These are phyloP conservation scores for Phalaenopsis aphrodite DNA, from an alignment of 106 monocot species.

Conservation along the genomic window DNA sequence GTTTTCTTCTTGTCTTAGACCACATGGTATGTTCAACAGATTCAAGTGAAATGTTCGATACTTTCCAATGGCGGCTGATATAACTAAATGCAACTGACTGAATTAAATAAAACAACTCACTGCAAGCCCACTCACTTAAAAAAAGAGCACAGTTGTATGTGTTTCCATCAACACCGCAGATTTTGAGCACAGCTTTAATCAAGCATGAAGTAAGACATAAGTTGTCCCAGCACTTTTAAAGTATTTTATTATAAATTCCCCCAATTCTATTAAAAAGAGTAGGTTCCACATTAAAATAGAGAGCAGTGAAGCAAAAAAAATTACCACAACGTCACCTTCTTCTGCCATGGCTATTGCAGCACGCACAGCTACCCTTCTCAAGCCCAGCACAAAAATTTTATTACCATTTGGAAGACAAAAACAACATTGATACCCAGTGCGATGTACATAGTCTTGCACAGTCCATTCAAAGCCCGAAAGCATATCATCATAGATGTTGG, in stretches of 20 bases:
- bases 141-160: neutral
- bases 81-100: no score
- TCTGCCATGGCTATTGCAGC: conserved; percentile 21
- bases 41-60: neutral
- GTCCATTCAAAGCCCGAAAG: conserved; percentile 13
- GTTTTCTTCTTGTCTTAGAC: no score
- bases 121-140: neutral
- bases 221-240: neutral
- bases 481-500: conserved; percentile 19
- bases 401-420: conserved; percentile 15
- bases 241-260: neutral
- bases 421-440: conserved; percentile 1
- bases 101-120: neutral
- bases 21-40: neutral
- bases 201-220: neutral
- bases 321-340: conserved; percentile 17
- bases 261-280: neutral
- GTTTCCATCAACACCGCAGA: neutral
- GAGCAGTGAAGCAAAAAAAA: neutral
- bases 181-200: neutral
- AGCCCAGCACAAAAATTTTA: conserved; percentile 11
- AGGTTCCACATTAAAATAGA: neutral
- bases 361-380: conserved; percentile 16
- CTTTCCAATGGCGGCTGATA: neutral
- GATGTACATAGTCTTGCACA: conserved; percentile 14